These are phyloP conservation scores for Earliella scabrosa DNA, from an alignment of 1,284 basidiomycete genomes.

Conservation along the genomic window DNA sequence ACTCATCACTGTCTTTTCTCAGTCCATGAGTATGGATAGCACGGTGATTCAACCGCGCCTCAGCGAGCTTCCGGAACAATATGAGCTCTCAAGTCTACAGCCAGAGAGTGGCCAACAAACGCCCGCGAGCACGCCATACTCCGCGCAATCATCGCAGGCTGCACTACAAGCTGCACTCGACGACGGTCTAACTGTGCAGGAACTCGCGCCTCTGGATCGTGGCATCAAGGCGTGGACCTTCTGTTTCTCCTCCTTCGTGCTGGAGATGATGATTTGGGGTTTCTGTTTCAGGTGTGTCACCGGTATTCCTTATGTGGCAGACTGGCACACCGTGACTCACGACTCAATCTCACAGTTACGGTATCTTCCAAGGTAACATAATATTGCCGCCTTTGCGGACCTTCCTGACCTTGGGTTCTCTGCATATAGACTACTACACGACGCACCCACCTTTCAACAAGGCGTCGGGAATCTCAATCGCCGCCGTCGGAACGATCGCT, in stretches of 20 bases:
- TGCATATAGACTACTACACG: constrained; percentile 25
- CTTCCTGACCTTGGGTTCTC: neutral
- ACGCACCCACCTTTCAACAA: constrained; percentile 26
- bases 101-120: constrained; percentile 15
- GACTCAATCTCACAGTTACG: constrained; percentile 15
- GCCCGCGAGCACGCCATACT: constrained; percentile 3
- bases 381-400: too few relatives aligned
- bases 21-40: neutral
- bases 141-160: constrained; percentile 14
- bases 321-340: too few relatives aligned
- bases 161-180: constrained; percentile 7
- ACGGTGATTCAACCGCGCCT: neutral
- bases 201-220: constrained; percentile 20
- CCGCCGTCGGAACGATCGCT: constrained; percentile 27
- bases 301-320: too few relatives aligned
- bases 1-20: too few relatives aligned
- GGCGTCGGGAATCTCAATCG: constrained; percentile 24
- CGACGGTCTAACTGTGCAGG: constrained; percentile 18
- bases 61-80: neutral
- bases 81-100: constrained; percentile 15
- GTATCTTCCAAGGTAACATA: constrained; percentile 31
- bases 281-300: constrained; percentile 21
- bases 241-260: constrained; percentile 20
- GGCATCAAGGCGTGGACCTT: constrained; percentile 23
- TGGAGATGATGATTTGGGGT: constrained; percentile 46